A percentile compares a stretch with the other conserved stretches of the same genome.
These are phyloP conservation scores for Globisporangium cederbergense DNA, from an alignment of 352 stramenopile species.

Conservation along the genomic window DNA sequence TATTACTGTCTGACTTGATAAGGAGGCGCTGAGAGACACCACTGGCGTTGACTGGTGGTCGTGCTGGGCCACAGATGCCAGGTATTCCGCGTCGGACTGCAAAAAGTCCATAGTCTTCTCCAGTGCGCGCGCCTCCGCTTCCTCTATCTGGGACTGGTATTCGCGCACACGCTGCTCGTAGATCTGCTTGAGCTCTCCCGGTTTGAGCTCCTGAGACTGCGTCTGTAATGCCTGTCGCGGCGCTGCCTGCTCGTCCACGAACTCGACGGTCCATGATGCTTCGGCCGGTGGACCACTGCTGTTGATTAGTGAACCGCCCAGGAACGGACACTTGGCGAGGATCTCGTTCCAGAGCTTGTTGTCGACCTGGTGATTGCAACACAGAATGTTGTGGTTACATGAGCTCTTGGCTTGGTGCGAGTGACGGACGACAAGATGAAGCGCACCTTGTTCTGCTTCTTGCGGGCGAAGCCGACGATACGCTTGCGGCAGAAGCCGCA, in stretches of 20 bases:
- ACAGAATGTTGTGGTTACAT: too few relatives aligned
- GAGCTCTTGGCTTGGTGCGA: not conserved
- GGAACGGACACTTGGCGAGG: conserved; percentile 42
- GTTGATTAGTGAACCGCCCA: conserved; percentile 15
- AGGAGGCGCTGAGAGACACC: not conserved
- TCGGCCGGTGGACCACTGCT: conserved; percentile 19
- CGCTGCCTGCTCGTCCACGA: conserved; percentile 48
- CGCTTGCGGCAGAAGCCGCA: conserved; percentile 79
- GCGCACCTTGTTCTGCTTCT: conserved; percentile 59
- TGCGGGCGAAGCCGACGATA: conserved; percentile 70
- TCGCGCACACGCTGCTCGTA: conserved; percentile 38
- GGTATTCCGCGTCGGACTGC: conserved; percentile 45
- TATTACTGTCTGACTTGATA: not conserved
- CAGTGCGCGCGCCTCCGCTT: conserved; percentile 34
- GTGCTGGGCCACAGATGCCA: conserved; percentile 12
- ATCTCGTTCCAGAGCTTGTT: conserved; percentile 58
- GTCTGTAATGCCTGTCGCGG: conserved; percentile 3
- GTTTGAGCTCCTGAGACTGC: conserved; percentile 11
- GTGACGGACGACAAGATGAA: not conserved
- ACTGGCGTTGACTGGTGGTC: not conserved
- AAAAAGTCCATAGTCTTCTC: conserved; percentile 56
- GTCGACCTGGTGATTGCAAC: conserved; percentile 28
- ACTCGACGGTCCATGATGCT: conserved; percentile 29
- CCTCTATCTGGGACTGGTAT: conserved; percentile 26
- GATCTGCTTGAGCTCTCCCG: conserved; percentile 35